These are phyloP conservation scores for Nidularia pulvinata DNA, from an alignment of 768 basidiomycete species.

Conservation along the genomic window DNA sequence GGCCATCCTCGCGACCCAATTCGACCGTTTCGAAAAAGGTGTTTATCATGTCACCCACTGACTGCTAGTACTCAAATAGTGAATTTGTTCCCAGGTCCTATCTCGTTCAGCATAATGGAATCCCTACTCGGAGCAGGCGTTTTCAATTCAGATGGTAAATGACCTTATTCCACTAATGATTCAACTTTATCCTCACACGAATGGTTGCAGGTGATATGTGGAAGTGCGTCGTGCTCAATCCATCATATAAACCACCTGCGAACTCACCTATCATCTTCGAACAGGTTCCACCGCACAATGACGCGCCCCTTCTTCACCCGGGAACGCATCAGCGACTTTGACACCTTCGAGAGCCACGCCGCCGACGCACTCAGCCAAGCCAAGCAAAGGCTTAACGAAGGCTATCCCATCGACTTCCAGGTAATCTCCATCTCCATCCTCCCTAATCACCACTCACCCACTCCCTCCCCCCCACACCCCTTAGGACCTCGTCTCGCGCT, in stretches of 20 bases:
- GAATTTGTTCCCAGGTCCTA: slow-evolving; percentile 17
- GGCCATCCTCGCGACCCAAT: slow-evolving; percentile 44
- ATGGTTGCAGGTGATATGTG: slow-evolving; percentile 50
- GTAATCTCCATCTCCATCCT: slow-evolving; percentile 18
- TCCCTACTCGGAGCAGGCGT: slow-evolving; percentile 53
- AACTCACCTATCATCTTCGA: not conserved
- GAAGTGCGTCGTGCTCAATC: slow-evolving; percentile 41
- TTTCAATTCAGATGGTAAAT: slow-evolving; percentile 57
- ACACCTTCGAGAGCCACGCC: slow-evolving; percentile 57
- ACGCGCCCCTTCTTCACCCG: slow-evolving; percentile 69
- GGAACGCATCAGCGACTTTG: slow-evolving; percentile 60
- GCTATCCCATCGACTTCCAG: slow-evolving; percentile 61
- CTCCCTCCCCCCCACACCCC: too few species aligned
- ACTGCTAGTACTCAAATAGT: slow-evolving; percentile 1
- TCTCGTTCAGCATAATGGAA: slow-evolving; percentile 18
- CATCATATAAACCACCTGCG: not conserved
- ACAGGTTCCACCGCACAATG: slow-evolving; percentile 60
- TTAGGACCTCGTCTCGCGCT: slow-evolving; percentile 43
- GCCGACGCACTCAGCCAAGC: slow-evolving; percentile 41
- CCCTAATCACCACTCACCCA: too few species aligned
- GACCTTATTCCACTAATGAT: not conserved
- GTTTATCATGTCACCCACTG: not conserved
- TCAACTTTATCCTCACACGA: not conserved
- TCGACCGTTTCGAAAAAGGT: slow-evolving; percentile 43
- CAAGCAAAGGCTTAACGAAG: slow-evolving; percentile 38